Base-by-base conservation (phyloP, 2,329 filamentous ascomycete genomes). In the Penicillium occitanis region DNA sequence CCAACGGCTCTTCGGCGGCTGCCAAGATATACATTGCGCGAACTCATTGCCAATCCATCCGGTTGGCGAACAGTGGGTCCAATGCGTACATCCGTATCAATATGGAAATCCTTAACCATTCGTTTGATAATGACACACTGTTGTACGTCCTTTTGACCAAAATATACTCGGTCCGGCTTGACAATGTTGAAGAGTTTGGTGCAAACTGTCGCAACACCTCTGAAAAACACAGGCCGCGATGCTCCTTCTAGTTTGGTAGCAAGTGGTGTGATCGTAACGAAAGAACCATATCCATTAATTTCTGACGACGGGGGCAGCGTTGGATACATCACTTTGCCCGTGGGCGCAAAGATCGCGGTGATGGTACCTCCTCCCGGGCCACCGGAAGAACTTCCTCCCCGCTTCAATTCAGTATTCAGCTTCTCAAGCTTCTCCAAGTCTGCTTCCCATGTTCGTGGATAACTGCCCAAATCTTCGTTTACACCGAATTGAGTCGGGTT, bases 81-180 rank as follows among this genome's bases (percentile, higher is more conserved):
- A 63, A 98, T 85, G 37, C 89, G 84, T 8, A 98, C 87, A 25
- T 91, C 82, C 3, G 88, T 90, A 46, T 91, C 87, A 48, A 98
- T 78, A 76, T 93, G 88, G 70, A 99, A 93, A 77, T 99, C 95
- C 70, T 88, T 85, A 37, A 97, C 91, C 87, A 99, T 88, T 53
- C 91, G 88, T 73, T 87, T 89, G 73, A 99, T 91, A 11, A 99
- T 87, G 19, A 96, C 91, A 0, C 93, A 96, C 80, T 99, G 95
- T 82, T 99, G 95, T 22, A 97, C 88, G 77, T 99, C 95, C 81
- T 99, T 99, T 78, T 98, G 95, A 3, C 95, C 95, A 81, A 99
- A 97, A 80, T 97, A 95, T 5, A 92, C 91, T 53, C 86, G 86
- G 65, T 93, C 90, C 3, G 92, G 90, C 69, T 87, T 84, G 55